Percentiles rank a stretch among this genome's conserved stretches.
Evolutionary conservation across 2,329 filamentous ascomycete species (phyloP).

Genomic region (Simplicillium aogashimaense): DNA sequence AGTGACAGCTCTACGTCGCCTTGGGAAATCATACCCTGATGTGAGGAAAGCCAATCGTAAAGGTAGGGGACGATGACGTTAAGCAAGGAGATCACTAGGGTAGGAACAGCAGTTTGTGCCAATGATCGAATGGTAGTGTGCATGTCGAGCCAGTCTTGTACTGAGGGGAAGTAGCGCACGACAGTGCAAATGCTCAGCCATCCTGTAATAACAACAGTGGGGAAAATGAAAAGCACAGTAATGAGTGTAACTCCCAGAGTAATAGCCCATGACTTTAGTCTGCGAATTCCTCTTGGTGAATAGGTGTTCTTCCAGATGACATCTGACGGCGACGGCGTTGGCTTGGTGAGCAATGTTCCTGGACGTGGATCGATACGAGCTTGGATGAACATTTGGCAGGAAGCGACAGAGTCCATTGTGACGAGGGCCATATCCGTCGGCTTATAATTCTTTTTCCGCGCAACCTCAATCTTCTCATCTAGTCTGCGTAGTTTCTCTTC

Average conservation of each 20-base stretch:
- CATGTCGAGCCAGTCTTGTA: constrained; percentile 56
- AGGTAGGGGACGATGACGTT: constrained; percentile 87
- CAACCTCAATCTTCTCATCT: constrained; percentile 62
- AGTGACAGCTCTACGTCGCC: constrained; percentile 90
- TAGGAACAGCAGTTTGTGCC: constrained; percentile 81
- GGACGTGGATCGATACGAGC: constrained; percentile 87
- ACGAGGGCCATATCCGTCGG: constrained; percentile 85
- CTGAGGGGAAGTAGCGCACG: constrained; percentile 55
- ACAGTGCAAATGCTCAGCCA: constrained; percentile 77
- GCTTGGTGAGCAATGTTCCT: constrained; percentile 72
- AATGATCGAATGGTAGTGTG: constrained; percentile 66
- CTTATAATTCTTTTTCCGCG: constrained; percentile 66
- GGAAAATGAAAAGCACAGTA: constrained; percentile 78
- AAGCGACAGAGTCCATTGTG: constrained; percentile 91
- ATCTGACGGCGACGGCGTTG: constrained; percentile 80
- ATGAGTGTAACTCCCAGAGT: constrained; percentile 75
- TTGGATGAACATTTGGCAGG: constrained; percentile 91
- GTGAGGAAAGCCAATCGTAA: constrained; percentile 85
- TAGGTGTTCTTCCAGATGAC: constrained; percentile 97
- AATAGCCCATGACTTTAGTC: constrained; percentile 72
- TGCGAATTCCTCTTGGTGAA: constrained; percentile 60
- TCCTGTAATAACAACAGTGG: constrained; percentile 70
- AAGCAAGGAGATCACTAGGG: constrained; percentile 73
- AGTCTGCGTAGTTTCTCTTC: constrained; percentile 72
- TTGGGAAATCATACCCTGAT: constrained; percentile 90